These are phyloP conservation scores for Crithidia bombi DNA, from an alignment of 208 protist genomes.

Conservation along the genomic window DNA sequence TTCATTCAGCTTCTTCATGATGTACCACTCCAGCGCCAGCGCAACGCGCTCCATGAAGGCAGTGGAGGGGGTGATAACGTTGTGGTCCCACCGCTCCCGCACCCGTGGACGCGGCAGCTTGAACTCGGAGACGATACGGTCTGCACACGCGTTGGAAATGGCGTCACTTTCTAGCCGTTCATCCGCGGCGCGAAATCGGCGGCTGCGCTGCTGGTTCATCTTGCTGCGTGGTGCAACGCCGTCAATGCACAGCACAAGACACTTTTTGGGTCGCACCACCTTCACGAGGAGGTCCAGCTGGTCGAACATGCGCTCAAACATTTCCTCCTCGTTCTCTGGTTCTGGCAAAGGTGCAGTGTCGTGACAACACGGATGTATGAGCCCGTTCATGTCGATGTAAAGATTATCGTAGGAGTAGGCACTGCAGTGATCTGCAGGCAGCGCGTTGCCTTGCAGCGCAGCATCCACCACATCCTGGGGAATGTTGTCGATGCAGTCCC, in stretches of 20 bases:
- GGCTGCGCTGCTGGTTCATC: slow-evolving; percentile 99
- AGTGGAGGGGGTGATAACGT: slow-evolving; percentile 99
- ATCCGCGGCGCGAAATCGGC: slow-evolving; percentile 96
- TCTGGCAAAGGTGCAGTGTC: slow-evolving; percentile 91
- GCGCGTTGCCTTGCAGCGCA: slow-evolving; percentile 41
- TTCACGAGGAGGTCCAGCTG: slow-evolving; percentile 98
- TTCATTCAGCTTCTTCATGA: slow-evolving; percentile 94
- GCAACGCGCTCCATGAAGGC: slow-evolving; percentile 98
- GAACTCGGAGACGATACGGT: slow-evolving; percentile 60
- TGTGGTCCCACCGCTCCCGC: slow-evolving; percentile 96
- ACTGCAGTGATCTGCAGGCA: slow-evolving; percentile 29
- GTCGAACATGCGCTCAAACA: slow-evolving; percentile 94
- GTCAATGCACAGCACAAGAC: slow-evolving; percentile 98
- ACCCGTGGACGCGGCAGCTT: slow-evolving; percentile 60
- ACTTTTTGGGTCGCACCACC: slow-evolving; percentile 97
- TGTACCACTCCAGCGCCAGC: slow-evolving; percentile 93
- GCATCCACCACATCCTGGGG: slow-evolving; percentile 71
- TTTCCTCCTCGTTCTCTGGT: slow-evolving; percentile 90
- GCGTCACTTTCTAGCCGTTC: slow-evolving; percentile 84
- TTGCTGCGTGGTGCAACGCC: slow-evolving; percentile 99
- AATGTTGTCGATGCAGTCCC: slow-evolving; percentile 81
- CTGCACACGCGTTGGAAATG: slow-evolving; percentile 68
- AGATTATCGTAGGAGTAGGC: slow-evolving; percentile 95
- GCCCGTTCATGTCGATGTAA: slow-evolving; percentile 99
- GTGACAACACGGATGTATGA: slow-evolving; percentile 99